Conservation (phyloP, 371 early-diverging fungal species). For the Zancudomyces culisetae region DNA sequence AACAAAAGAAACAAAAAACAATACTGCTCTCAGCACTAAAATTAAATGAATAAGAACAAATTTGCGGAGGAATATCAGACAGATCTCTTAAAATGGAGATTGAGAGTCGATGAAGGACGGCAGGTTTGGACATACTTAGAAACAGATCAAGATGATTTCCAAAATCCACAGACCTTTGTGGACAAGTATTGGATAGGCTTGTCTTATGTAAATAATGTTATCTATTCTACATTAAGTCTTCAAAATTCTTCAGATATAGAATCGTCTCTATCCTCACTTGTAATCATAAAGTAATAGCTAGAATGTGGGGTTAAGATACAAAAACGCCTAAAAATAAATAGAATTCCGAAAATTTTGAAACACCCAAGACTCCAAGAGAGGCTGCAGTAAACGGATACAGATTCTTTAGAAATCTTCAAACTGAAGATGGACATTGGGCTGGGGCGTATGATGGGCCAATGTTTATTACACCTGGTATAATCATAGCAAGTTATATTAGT, state of each 20-base stretch:
- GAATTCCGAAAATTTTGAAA: conserved; percentile 8
- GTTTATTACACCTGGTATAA: conserved; percentile 81
- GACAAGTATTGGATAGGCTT: conserved; percentile 87
- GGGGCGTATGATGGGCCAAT: conserved; percentile 95
- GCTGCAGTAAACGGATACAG: conserved; percentile 72
- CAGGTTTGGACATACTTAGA: conserved; percentile 84
- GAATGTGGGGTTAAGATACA: conserved; percentile 4
- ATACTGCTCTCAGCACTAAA: no score
- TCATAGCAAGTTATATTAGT: conserved; percentile 70
- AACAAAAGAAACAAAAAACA: no score
- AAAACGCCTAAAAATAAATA: background rate
- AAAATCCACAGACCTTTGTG: conserved; percentile 51
- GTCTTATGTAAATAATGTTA: conserved; percentile 27
- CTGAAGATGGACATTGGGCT: conserved; percentile 91
- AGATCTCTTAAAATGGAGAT: conserved; percentile 23
- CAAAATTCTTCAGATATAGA: no score
- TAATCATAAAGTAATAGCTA: background rate
- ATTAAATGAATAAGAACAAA: conserved; percentile 1
- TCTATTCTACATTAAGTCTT: background rate
- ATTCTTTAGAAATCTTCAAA: conserved; percentile 72
- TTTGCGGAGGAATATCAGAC: conserved; percentile 13
- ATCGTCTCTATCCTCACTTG: background rate
- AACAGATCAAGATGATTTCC: conserved; percentile 35
- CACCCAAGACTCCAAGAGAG: conserved; percentile 40
- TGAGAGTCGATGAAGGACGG: conserved; percentile 39